Base-by-base conservation (phyloP, 2,329 filamentous ascomycete genomes). In the Madurella mycetomatis region DNA sequence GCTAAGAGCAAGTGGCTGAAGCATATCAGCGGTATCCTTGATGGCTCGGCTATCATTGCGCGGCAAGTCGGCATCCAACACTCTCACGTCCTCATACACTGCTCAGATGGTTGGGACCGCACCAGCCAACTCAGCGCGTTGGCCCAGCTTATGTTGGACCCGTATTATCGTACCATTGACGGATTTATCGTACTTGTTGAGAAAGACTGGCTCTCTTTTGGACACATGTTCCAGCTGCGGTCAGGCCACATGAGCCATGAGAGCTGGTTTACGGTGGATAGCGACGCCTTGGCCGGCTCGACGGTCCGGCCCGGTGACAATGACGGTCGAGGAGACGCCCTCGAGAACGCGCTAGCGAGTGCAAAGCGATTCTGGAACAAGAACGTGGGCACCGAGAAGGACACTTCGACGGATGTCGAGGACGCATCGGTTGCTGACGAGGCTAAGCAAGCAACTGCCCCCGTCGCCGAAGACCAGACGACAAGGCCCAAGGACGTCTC, bases 151-250 rank as follows among this genome's bases (percentile, higher is more conserved):
- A 92, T 96, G 76, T 80, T 99, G 9, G 94, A 99, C 66, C 94
- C 94, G 0, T 96, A 95, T 70, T 99, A 91, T 69, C 84, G 94
- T 49, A 97, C 94, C 0, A 76, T 99, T 47, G 88, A 96, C 62
- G 94, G 94, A 1, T 99, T 97, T 70, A 92, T 97, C 63, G 85
- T 95, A 2, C 76, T 99, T 7, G 81, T 99, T 2, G 94, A 99
- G 71, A 99, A 99, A 69, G 94, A 99, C 67, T 99, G 94, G 90
- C 74, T 99, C 12, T 94, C 92, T 0, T 99, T 96, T 72, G 94
- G 94, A 1, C 92, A 99, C 71, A 96, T 96, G 86, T 99, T 99
- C 72, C 85, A 91, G 51, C 84, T 96, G 64, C 85, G 94, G n/a
- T 89, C 89, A 13, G 94, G 94, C 2, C 88, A 88, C 63, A 73